Evolutionary conservation across 805 yeast genomes (phyloP), one percentile per base, ranked within the genome.

Genomic region (Ogataea trehaloabstinens): DNA sequence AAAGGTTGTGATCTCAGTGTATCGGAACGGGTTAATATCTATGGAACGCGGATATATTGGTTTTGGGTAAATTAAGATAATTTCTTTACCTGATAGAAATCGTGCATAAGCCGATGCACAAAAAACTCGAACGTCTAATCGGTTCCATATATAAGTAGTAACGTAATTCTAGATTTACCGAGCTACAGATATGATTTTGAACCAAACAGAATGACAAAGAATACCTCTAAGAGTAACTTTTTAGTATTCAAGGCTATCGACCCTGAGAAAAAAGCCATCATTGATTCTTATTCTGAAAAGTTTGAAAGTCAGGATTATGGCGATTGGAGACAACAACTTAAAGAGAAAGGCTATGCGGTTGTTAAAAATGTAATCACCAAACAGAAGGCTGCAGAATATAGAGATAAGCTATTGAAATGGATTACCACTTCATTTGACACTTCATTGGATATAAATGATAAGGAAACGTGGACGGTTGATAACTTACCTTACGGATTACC

Each of bases 261-360:
- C 31, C 13, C 31, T 28, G 31, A 28, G 16, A 28, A 28, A 16
- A 28, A 28, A n/a, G 31, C 8, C 8, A 28, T 28, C 7, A 28
- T 28, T 16, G 13, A 28, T 10, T 10, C 31, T n/a, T 28, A 28
- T 16, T 10, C 16, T 16, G 13, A 16, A 28, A 7, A 7, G 15
- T 28, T 28, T n/a, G 31, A 28, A 28, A 16, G 13, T 12, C 31
- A 28, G 13, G 31, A 30, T 30, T 19, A 50, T 24, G 42, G 38
- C n/a, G 64, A 61, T 35, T 61, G 60, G 60, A 51, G 65, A 48
- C 56, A 59, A 15, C 58, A 56, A 11, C 40, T 63, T 7, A 8
- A 55, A 11, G 36, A 44, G 18, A 48, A 61, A 34, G 67, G 66
- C 1, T 63, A 42, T 39, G 62, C 53, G 25, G 59, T 61, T n/a